These are phyloP conservation scores for Neoboletus brunneissimus DNA, from an alignment of 768 basidiomycete genomes.

Conservation along the genomic window DNA sequence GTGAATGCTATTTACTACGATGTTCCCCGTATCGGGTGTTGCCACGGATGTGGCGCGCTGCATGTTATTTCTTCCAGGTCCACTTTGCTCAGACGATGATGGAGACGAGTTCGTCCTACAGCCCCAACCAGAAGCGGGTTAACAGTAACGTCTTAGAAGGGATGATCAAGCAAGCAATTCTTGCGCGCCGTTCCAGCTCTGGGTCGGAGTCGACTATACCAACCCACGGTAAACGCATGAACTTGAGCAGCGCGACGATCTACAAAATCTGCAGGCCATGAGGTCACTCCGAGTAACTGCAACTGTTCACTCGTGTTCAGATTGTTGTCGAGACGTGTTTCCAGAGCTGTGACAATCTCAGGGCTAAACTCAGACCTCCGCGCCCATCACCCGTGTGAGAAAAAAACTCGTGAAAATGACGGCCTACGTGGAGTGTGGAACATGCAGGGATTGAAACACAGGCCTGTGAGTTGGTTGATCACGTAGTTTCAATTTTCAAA, in stretches of 20 bases:
- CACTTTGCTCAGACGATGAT: neutral
- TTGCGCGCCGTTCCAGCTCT: too few relatives aligned
- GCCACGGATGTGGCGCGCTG: too few relatives aligned
- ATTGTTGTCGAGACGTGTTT: neutral
- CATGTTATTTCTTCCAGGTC: too few relatives aligned
- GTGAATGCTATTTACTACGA: too few relatives aligned
- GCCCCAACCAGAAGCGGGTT: too few relatives aligned
- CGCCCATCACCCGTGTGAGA: conserved; percentile 12
- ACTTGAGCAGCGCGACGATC: neutral
- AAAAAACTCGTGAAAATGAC: conserved; percentile 7
- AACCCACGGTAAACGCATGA: neutral
- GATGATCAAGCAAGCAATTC: neutral
- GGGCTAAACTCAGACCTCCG: neutral
- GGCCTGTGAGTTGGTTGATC: neutral
- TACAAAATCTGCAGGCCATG: neutral
- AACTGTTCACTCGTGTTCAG: neutral
- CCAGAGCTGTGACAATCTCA: neutral
- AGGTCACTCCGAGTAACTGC: neutral
- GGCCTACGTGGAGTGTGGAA: neutral
- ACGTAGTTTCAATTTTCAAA: neutral
- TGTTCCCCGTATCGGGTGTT: too few relatives aligned
- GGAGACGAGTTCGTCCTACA: neutral
- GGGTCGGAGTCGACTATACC: neutral
- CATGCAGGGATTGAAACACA: neutral
- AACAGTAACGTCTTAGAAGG: neutral